Base-by-base conservation (phyloP, 345 rosid genomes). In the Durio zibethinus region DNA sequence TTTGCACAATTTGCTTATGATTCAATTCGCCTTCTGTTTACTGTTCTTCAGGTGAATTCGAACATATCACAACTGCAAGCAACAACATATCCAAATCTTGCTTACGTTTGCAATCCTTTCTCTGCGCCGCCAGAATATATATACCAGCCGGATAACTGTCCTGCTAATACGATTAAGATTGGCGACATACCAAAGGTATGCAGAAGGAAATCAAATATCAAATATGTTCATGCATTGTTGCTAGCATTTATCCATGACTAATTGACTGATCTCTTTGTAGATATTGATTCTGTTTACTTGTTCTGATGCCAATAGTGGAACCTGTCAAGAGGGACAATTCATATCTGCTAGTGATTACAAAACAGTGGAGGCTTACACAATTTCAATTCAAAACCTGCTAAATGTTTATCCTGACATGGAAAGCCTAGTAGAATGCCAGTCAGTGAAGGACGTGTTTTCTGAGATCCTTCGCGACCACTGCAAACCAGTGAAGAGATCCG, bases 21-120 rank as follows among this genome's bases (percentile, higher is more conserved):
- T 63, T 35, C 59, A 16, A 21, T 29, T 62, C 2, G 11, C n/a
- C 8, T 38, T 25, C 11, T 35, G 7, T 15, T 45, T 57, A 45
- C 8, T n/a, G 4, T 23, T 40, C 29, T 54, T 54, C 80, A 90
- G 92, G 90, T 89, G 81, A 91, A 91, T 52, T 72, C 84, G n/a
- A 91, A 89, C 79, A 78, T 89, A 81, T 84, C 91, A n/a, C 20
- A 25, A 20, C 67, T 80, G 14, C 89, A 76, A 79, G 63, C 70
- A 5, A 47, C 84, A 6, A 16, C 76, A 14, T 25, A 15, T 69
- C 74, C 83, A 0, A 65, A 33, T 50, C 31, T 81, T 52, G 60
- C 80, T 43, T 65, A n/a, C 14, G 78, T 91, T 10, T 91, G 97
- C 91, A 91, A 89, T 74, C 97, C 93, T 8, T 90, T 91, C 83